Evolutionary conservation across 179 eudicot species (phyloP), one percentile per base, ranked within the genome.

Genomic region (Silene vulgaris): DNA sequence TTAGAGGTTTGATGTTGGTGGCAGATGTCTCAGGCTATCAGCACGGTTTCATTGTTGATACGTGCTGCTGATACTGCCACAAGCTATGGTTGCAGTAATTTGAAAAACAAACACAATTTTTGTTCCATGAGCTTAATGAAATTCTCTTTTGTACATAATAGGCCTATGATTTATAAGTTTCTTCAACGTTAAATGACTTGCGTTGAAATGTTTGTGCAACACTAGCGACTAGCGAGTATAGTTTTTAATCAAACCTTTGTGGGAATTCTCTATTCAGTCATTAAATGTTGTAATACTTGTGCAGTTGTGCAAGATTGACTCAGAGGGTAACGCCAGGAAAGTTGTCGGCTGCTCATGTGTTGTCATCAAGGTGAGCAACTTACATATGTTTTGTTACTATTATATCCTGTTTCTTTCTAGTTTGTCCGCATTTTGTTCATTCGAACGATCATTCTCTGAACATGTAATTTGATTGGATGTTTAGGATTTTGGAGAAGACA

Each of bases 281-380:
- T n/a, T 16, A 21, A 0, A 65, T 6, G 11, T n/a, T 35, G 8
- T 66, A 0, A 1, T 20, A 8, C 50, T 9, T 8, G 5, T 75
- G 63, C 80, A 81, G 86, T 21, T 84, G 43, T 84, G 86, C 78
- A 84, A 84, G 82, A 78, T 81, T 45, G 86, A 84, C 71, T 76
- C 86, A 1, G 84, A 84, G 74, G 86, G 86, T 0, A 81, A 84
- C 12, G 86, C 86, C 20, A 78, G 84, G 80, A 84, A 84, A 23
- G 86, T 84, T 23, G 86, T 84, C 5, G 86, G 84, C 17, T 84
- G 86, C 64, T 81, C 86, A 17, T 84, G 86, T 65, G 76, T 84
- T 9, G 86, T 84, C 1, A 74, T 84, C 7, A 81, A 81, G 86
- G 86, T 83, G 16, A 50, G 13, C 2, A 50, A 12, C 8, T 7